Evolutionary conservation across 768 basidiomycete genomes (phyloP).

Genomic region (Tricholoma sp.): DNA sequence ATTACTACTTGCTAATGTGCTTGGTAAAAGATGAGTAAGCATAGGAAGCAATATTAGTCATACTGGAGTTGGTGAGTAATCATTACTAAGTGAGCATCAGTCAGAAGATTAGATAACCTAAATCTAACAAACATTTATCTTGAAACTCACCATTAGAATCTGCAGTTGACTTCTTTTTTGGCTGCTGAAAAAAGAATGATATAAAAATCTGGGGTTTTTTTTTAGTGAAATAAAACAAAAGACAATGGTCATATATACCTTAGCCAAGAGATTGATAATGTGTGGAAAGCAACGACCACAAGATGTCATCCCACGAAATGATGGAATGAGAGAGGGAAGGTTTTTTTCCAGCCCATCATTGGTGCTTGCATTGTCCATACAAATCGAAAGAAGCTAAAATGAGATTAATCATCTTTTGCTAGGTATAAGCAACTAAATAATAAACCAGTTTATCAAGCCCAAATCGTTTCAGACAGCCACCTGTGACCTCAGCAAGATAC

Average conservation of each 20-base stretch:
- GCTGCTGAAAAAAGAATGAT: constrained; percentile 21
- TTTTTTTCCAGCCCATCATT: constrained; percentile 16
- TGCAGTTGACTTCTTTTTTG: constrained; percentile 12
- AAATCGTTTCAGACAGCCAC: constrained; percentile 16
- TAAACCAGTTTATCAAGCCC: constrained; percentile 15
- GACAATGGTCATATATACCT: constrained; percentile 11
- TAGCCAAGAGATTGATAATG: constrained; percentile 22
- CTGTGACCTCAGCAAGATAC: constrained; percentile 17
- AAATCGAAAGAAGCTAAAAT: constrained; percentile 16
- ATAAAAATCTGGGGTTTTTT: constrained; percentile 14
- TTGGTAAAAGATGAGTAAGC: too few species aligned
- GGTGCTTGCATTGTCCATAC: constrained; percentile 26
- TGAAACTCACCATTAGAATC: constrained; percentile 2
- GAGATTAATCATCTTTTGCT: neutral
- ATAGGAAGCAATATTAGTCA: too few species aligned
- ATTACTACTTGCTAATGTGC: too few species aligned
- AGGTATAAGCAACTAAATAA: neutral
- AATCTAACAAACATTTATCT: neutral
- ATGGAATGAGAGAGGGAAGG: constrained; percentile 15
- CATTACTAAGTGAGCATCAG: too few species aligned
- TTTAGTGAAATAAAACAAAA: neutral
- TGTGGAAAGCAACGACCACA: constrained; percentile 19
- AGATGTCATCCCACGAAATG: constrained; percentile 11
- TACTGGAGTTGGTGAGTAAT: too few species aligned
- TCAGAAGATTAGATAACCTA: too few species aligned